A percentile compares a stretch with the other conserved stretches of the same genome.
These are phyloP conservation scores for Sphaerulina vaccinii DNA, from an alignment of 2,329 filamentous ascomycete species.

Conservation along the genomic window DNA sequence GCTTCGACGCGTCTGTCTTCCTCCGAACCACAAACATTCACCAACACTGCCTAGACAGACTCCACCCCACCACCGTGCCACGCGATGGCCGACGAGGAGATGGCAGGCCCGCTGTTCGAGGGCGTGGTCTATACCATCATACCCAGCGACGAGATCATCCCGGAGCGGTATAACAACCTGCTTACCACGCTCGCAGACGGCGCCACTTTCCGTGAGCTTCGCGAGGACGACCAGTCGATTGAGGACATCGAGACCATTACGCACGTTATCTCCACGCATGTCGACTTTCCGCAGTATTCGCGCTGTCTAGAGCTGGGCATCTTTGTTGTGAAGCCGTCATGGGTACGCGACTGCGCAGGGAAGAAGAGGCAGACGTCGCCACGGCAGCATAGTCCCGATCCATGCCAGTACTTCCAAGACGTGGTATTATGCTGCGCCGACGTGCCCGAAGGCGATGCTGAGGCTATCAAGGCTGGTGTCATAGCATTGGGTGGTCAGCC, in stretches of 20 bases:
- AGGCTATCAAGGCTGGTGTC: conserved; percentile 86
- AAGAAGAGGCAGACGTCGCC: conserved; percentile 72
- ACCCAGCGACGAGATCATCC: conserved; percentile 36
- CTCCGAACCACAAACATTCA: not conserved
- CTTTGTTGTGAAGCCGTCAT: conserved; percentile 77
- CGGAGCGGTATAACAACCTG: conserved; percentile 44
- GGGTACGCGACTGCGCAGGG: conserved; percentile 70
- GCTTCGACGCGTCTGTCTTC: not conserved
- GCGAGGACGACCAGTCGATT: conserved; percentile 39
- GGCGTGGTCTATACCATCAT: conserved; percentile 45
- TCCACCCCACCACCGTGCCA: not conserved
- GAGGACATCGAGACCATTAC: conserved; percentile 51
- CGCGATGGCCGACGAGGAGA: conserved; percentile 21
- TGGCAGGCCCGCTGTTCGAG: conserved; percentile 37
- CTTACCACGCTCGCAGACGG: conserved; percentile 46
- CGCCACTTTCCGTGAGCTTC: conserved; percentile 47
- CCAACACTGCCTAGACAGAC: not conserved
- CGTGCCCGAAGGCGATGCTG: conserved; percentile 80
- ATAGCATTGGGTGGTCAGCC: conserved; percentile 86
- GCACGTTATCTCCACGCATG: conserved; percentile 71
- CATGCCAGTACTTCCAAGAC: conserved; percentile 82
- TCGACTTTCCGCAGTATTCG: conserved; percentile 87
- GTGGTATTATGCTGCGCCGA: conserved; percentile 80
- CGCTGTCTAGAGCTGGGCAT: conserved; percentile 73
- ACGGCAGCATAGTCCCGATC: conserved; percentile 85